Base-by-base conservation (phyloP, 768 basidiomycete species). In the Russula olivacea region DNA sequence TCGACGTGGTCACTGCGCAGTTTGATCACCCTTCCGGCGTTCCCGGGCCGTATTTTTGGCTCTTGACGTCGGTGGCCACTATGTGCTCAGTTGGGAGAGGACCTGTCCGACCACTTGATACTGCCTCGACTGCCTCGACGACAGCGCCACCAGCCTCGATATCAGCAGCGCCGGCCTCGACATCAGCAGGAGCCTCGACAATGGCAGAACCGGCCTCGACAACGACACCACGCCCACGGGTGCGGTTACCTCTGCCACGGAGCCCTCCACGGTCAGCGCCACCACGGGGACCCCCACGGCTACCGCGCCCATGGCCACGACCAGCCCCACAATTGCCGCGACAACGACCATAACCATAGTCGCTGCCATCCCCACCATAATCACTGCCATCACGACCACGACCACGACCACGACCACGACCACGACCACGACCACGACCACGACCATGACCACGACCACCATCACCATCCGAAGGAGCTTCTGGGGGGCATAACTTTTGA, bases 1-100 rank as follows among this genome's bases (percentile, higher is more conserved):
- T 70, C 71, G 66, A 89, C 91, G 52, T 86, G 86, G 71, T 91
- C 91, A 28, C 80, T 76, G 0, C 50, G 58, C 6, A 83, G 74
- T n/a, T 60, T 65, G 32, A 79, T 75, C 0, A 71, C 65, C 21
- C 71, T 74, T 2, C 88, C 89, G 11, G 78, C 76, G 0, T 75
- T 78, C 23, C 87, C n/a, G n/a, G n/a, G n/a, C 28, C 89, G 68
- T 80, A 88, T 23, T 77, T 80, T 23, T 85, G 79, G 43, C 89
- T 78, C 68, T 79, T 84, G 30, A 89, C 89, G 15, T 88, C 89
- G 48, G 88, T 76, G 23, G 85, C 78, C 53, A 75, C 62, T 58
- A 82, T 73, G 65, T 81, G 81, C 14, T 64, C 68, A 19, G 67
- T 69, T 4, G 62, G 32, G 69, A 78, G 23, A 15, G 55, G 23